These are phyloP conservation scores for Rosa hybrid DNA, from an alignment of 331 rosid species.

Conservation along the genomic window DNA sequence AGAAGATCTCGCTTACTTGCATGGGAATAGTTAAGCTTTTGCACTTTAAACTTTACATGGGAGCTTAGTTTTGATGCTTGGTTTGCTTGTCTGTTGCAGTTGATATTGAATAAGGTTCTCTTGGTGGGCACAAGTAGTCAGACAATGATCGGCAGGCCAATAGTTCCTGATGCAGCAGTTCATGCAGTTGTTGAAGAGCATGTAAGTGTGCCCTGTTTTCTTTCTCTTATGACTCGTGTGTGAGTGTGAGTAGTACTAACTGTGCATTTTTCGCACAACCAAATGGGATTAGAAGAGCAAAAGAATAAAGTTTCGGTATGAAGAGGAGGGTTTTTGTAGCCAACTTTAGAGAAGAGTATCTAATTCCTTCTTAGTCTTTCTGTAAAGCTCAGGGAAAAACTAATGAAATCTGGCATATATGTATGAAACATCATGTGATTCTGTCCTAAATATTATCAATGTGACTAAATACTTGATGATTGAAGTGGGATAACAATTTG, in stretches of 20 bases:
- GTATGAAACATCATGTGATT: background rate
- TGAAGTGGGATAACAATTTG: background rate
- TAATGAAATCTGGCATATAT: background rate
- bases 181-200: conserved; percentile 98
- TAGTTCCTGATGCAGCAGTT: conserved; percentile 70
- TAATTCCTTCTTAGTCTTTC: background rate
- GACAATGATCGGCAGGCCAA: conserved; percentile 85
- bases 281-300: background rate
- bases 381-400: background rate
- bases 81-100: conserved; percentile 45
- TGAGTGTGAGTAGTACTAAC: background rate
- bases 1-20: background rate
- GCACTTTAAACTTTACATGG: background rate
- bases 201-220: conserved; percentile 52
- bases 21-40: background rate
- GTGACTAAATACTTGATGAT: background rate
- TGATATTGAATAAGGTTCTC: conserved; percentile 74
- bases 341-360: background rate
- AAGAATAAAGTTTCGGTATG: background rate
- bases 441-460: background rate
- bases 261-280: background rate
- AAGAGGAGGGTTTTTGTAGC: background rate
- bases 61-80: background rate
- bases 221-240: conserved; percentile 1
- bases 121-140: conserved; percentile 76